These are phyloP conservation scores for Ceratocystis eucalypticola DNA, from an alignment of 2,329 filamentous ascomycete species.

Conservation along the genomic window DNA sequence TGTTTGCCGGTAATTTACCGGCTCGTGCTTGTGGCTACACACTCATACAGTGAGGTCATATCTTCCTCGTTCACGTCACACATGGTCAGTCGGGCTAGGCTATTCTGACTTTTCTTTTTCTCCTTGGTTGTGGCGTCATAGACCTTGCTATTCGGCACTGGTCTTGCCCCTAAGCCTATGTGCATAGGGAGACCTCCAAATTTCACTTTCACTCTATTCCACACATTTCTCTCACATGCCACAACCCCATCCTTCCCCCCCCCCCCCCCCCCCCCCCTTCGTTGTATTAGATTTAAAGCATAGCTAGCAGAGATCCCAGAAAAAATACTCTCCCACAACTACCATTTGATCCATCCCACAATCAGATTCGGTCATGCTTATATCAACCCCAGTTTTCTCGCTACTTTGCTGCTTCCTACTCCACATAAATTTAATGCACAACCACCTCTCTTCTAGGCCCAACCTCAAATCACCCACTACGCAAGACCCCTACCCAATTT, in stretches of 20 bases:
- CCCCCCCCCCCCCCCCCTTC: background rate
- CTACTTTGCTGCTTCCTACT: background rate
- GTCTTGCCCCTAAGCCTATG: background rate
- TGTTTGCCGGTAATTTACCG: background rate
- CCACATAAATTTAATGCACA: constrained; percentile 6
- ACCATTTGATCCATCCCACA: constrained; percentile 10
- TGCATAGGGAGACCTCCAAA: background rate
- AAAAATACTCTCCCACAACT: constrained; percentile 10
- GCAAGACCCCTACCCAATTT: background rate
- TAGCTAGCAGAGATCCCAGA: background rate
- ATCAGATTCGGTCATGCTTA: constrained; percentile 8
- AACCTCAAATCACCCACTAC: background rate
- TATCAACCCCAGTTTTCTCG: constrained; percentile 14
- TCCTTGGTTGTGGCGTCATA: background rate
- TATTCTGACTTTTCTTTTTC: background rate
- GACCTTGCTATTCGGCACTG: background rate
- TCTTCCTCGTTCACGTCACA: background rate
- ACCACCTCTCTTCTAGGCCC: background rate
- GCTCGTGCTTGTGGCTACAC: background rate
- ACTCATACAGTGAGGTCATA: background rate
- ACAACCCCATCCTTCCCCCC: background rate
- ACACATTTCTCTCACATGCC: background rate
- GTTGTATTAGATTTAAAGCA: background rate
- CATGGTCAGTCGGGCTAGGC: background rate
- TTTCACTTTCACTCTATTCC: background rate